These are phyloP conservation scores for Stenogyne calaminthoides DNA, from an alignment of 305 asterid genomes.

Conservation along the genomic window DNA sequence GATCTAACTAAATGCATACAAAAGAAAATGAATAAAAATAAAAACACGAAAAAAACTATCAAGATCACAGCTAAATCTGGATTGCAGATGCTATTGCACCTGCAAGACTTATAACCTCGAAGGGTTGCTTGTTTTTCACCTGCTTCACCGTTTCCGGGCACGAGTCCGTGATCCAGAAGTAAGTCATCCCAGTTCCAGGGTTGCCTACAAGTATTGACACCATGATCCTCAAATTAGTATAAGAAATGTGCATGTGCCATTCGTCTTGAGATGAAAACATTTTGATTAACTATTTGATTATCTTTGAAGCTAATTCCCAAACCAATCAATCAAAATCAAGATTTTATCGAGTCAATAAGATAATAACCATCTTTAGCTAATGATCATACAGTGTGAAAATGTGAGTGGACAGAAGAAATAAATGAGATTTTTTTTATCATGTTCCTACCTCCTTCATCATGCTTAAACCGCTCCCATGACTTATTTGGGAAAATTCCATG, in stretches of 20 bases:
- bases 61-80: conserved; percentile 53
- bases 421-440: background rate
- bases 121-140: conserved; percentile 74
- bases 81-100: conserved; percentile 86
- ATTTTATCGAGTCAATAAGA: background rate
- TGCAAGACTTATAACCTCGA: conserved; percentile 86
- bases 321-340: background rate
- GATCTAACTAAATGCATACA: conserved; percentile 5
- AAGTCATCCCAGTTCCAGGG: conserved; percentile 73
- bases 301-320: background rate
- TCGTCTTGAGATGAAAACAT: background rate
- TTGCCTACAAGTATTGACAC: conserved; percentile 48
- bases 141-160: conserved; percentile 87
- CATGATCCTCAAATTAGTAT: background rate
- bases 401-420: conserved; percentile 4
- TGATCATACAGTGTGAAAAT: background rate
- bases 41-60: conserved; percentile 7
- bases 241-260: conserved; percentile 2
- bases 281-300: background rate
- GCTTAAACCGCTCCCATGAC: conserved; percentile 87
- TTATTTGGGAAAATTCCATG: conserved; percentile 93
- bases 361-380: background rate
- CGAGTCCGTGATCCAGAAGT: conserved; percentile 97
- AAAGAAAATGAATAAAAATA: background rate
- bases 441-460: conserved; percentile 69